A percentile compares a stretch with the other conserved stretches of the same genome.
These are phyloP conservation scores for Eudorina sp. DNA, from an alignment of 139 green algal species.

Conservation along the genomic window DNA sequence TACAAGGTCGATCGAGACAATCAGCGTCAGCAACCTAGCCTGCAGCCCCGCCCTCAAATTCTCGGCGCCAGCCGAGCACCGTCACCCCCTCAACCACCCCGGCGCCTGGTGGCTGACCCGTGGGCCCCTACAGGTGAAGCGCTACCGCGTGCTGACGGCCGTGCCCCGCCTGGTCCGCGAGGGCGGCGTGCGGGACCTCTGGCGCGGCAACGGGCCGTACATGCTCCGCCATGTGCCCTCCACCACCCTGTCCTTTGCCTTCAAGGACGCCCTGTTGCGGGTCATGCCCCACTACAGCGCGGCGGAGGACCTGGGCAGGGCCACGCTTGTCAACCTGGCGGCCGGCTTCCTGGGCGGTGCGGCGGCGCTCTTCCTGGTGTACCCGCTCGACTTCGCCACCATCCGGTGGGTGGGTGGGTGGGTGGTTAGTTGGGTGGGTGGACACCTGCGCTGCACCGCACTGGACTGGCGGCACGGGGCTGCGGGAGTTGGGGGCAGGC, in stretches of 20 bases:
- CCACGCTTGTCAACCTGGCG: slow-evolving; percentile 34
- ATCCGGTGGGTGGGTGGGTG: slow-evolving; percentile 58
- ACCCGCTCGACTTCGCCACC: slow-evolving; percentile 65
- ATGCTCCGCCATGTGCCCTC: slow-evolving; percentile 51
- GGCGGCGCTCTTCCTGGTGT: slow-evolving; percentile 59
- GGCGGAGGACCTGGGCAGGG: neutral
- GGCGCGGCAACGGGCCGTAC: slow-evolving; percentile 62
- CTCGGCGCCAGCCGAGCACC: too few relatives aligned
- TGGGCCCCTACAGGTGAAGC: neutral
- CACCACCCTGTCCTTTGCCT: slow-evolving; percentile 62
- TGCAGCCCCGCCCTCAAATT: too few relatives aligned
- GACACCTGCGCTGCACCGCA: too few relatives aligned
- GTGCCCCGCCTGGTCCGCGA: slow-evolving; percentile 51
- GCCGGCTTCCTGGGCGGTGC: slow-evolving; percentile 56
- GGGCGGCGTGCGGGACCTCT: slow-evolving; percentile 54
- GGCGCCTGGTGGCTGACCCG: too few relatives aligned
- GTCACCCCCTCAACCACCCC: too few relatives aligned
- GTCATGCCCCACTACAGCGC: neutral
- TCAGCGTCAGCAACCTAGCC: too few relatives aligned
- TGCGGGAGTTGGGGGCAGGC: too few relatives aligned
- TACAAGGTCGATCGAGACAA: too few relatives aligned
- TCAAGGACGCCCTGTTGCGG: slow-evolving; percentile 59
- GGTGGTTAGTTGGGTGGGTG: too few relatives aligned
- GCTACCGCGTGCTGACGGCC: slow-evolving; percentile 49
- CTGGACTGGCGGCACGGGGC: too few relatives aligned